Evolutionary conservation across 257 asterid species (phyloP), one percentile per base, ranked within the genome.

Genomic region (Capsicum pubescens): DNA sequence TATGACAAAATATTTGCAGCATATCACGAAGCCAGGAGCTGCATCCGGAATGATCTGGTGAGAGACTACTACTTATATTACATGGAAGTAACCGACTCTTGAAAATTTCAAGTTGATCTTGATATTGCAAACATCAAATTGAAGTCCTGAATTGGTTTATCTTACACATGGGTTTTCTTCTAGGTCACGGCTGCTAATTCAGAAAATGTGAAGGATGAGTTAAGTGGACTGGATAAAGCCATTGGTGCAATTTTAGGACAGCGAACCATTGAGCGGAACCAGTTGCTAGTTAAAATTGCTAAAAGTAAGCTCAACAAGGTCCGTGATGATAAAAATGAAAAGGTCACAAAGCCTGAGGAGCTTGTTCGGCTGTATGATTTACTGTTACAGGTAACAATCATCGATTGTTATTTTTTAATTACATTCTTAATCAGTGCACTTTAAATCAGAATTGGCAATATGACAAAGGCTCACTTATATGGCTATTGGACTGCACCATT

Each of bases 201-300:
- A 63, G 98, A 97, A 86, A 93, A 71, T 85, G 83, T 93, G 91
- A 95, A 92, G 89, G 99, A 97, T 86, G 98, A 97, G 82, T 93
- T 97, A 82, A 95, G 93, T 87, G 98, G 98, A 87, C 98, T 97
- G 85, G 98, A 93, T 87, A 97, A 97, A 87, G 98, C 99, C 83
- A 91, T 97, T 87, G 94, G 98, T 84, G 96, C 98, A 86, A 89
- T 93, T 78, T 85, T 97, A 86, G 98, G 97, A 50, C 92, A 93
- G 91, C 90, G 95, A 89, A 97, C 98, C 35, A 95, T 97, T 89
- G 99, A 97, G 82, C 94, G 99, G 52, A 93, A 97, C 70, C 98
- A 93, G 89, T 87, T 97, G 90, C 84, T 97, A 87, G 98, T 97
- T 86, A 90, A 88, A 87, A 89, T 91, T 82, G 98, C 96, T 58